These are phyloP conservation scores for Laetiporus sulphureus DNA, from an alignment of 1,284 basidiomycete species.

Conservation along the genomic window DNA sequence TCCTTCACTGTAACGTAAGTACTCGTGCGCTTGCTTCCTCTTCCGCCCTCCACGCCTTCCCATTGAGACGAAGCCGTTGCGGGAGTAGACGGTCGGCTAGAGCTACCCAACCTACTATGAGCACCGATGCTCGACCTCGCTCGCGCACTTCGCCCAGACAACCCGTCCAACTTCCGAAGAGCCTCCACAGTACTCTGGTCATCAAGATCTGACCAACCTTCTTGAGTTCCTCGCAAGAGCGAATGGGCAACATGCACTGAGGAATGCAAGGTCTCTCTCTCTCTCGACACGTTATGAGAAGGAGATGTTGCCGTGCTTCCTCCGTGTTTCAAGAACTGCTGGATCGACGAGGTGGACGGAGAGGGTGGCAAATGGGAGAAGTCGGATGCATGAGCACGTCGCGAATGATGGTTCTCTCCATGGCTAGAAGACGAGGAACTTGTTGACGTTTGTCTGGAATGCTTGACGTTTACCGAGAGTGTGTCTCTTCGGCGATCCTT, in stretches of 20 bases:
- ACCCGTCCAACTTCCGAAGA: conserved; percentile 88
- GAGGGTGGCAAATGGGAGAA: conserved; percentile 87
- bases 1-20: no score
- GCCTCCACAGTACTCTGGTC: conserved; percentile 89
- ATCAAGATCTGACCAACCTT: conserved; percentile 79
- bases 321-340: conserved; percentile 67
- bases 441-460: conserved; percentile 58
- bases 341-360: conserved; percentile 79
- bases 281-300: conserved; percentile 34
- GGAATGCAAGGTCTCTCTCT: conserved; percentile 33
- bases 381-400: conserved; percentile 63
- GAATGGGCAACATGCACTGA: conserved; percentile 67
- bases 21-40: conserved; percentile 44
- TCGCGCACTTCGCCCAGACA: conserved; percentile 69
- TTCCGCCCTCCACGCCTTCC: conserved; percentile 57
- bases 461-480: conserved; percentile 42
- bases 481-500: conserved; percentile 67
- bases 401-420: conserved; percentile 40
- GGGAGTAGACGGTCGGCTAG: conserved; percentile 67
- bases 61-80: conserved; percentile 52
- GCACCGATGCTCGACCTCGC: conserved; percentile 54
- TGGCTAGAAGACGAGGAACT: conserved; percentile 60
- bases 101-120: conserved; percentile 51
- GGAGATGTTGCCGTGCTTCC: conserved; percentile 41
- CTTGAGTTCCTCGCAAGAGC: conserved; percentile 71